Conservation (phyloP, 192 early-diverging fungal genomes). For the Borealophlyctis nickersoniae region DNA sequence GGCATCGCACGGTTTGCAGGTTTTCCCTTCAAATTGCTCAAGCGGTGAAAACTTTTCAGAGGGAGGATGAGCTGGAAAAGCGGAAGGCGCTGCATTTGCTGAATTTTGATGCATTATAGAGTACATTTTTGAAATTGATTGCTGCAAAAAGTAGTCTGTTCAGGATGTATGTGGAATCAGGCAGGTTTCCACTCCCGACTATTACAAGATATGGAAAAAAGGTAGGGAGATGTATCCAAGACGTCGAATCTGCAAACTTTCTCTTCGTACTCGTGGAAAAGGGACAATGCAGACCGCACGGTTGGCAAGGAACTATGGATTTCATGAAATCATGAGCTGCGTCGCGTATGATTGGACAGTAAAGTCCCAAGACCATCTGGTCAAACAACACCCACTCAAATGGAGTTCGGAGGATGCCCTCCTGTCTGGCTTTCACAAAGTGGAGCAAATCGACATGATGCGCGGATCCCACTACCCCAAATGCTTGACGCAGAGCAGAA, state of each 20-base stretch:
- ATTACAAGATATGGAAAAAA: conserved; percentile 2
- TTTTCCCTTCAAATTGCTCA: conserved; percentile 15
- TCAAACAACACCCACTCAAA: conserved; percentile 12
- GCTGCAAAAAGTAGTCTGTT: conserved; percentile 28
- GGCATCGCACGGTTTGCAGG: not conserved
- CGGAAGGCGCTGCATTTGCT: conserved; percentile 76
- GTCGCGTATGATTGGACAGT: not conserved
- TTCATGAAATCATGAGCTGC: not conserved
- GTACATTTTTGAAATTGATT: conserved; percentile 33
- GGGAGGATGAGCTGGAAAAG: conserved; percentile 78
- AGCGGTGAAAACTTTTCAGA: too few relatives aligned
- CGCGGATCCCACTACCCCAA: conserved; percentile 12
- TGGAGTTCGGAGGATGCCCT: conserved; percentile 7
- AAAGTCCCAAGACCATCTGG: not conserved
- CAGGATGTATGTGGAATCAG: too few relatives aligned
- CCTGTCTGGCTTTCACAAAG: not conserved
- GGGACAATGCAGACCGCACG: conserved; percentile 10
- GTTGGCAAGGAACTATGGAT: conserved; percentile 10
- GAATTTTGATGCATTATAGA: conserved; percentile 88
- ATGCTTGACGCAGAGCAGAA: conserved; percentile 12
- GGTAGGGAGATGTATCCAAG: conserved; percentile 8
- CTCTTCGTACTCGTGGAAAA: conserved; percentile 8
- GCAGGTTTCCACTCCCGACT: conserved; percentile 1
- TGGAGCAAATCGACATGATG: conserved; percentile 23
- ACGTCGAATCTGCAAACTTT: conserved; percentile 4